Evolutionary conservation across 2,329 filamentous ascomycete genomes (phyloP), one percentile per base, ranked within the genome.

Genomic region (Cladosporium halotolerans): DNA sequence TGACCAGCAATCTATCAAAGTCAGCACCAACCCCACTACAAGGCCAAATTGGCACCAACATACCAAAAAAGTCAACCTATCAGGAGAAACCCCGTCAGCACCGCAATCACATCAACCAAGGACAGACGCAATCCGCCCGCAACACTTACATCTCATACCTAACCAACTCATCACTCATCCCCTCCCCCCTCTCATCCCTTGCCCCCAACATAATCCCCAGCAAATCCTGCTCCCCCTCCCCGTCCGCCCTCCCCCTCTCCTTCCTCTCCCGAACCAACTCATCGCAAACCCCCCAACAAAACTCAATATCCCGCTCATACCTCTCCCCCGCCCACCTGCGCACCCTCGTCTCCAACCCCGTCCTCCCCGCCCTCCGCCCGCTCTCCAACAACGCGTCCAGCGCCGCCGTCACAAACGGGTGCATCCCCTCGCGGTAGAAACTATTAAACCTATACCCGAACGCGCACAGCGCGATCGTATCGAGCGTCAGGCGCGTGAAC

Each of bases 361-460:
- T 53, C 16, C 43, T 10, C 13, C 44, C 40, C 18, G 31, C 28
- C 32, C 44, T 16, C 1, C 28, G 34, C 6, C 52, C 43, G 40
- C 11, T 16, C 42, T 53, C 41, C 42, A 45, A 11, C 34, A 46
- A 9, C 23, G 36, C 42, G 7, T 46, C 42, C 10, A 46, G 19
- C 23, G 49, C 40, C 14, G 33, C 33, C 45, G 76, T 68, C 40
- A 88, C 75, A 58, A 89, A 89, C 0, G 84, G 84, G 57, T 89
- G 86, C 65, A 85, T 71, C 6, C 80, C 73, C 10, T 85, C 78
- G 23, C 76, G 74, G 62, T 89, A 89, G 68, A 84, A 89, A 1
- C 80, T 84, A 68, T 89, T 88, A 74, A 89, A 88, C n/a, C 85
- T 80, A 54, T 77, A 84, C 34, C 79, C 79, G 80, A 87, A 85